phyloP scores from a whole-genome alignment of 305 asterid species.

The Solanum aculeatissimum region DNA sequence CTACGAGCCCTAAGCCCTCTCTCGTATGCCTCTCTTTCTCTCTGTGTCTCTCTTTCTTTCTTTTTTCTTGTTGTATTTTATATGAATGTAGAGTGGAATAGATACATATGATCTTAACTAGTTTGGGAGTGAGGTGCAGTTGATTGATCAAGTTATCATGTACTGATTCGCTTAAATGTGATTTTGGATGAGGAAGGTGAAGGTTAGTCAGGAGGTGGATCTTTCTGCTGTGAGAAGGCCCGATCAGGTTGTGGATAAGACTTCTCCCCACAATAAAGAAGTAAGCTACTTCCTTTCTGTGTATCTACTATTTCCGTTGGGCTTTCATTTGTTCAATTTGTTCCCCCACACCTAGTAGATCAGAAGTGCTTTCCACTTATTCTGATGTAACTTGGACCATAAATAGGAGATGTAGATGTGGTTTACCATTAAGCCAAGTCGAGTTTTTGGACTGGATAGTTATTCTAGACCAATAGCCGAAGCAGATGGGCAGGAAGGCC shows the following conservation, averaged over 20 bases:
- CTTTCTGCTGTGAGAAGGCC: constrained; percentile 40
- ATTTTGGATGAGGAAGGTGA: constrained; percentile 49
- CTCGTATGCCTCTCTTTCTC: constrained; percentile 37
- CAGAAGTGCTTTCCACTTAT: not conserved
- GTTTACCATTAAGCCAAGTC: not conserved
- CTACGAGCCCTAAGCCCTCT: too few species aligned
- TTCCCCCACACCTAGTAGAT: not conserved
- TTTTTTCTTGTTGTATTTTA: not conserved
- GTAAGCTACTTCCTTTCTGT: constrained; percentile 13
- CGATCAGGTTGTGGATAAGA: constrained; percentile 45
- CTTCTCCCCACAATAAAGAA: constrained; percentile 47
- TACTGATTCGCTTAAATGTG: not conserved
- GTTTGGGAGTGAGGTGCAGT: not conserved
- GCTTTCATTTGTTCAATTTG: not conserved
- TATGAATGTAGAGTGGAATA: not conserved
- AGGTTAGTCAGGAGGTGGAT: constrained; percentile 29
- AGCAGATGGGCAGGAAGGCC: too few species aligned
- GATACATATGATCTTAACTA: not conserved
- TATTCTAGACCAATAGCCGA: too few species aligned
- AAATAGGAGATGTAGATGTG: too few species aligned
- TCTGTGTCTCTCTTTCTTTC: too few species aligned
- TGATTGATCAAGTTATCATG: not conserved
- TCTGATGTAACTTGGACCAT: not conserved
- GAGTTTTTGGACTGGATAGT: not conserved
- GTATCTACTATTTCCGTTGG: not conserved